phyloP scores from a whole-genome alignment of 495 filamentous ascomycete species.

The Penicillium ochrochloron region DNA sequence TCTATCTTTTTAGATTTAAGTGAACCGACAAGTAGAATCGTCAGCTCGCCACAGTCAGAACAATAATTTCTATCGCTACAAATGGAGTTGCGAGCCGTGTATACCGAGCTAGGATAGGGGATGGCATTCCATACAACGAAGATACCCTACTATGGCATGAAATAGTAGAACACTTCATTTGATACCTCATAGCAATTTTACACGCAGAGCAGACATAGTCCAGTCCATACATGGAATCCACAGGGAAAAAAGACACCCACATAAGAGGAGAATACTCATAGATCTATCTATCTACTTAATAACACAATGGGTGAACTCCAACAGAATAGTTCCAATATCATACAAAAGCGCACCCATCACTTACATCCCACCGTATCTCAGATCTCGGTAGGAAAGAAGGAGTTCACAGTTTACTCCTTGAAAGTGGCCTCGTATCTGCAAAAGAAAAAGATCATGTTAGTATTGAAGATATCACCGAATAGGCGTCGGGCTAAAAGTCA shows the following conservation, averaged over 20 bases:
- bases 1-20: no score
- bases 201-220: neutral
- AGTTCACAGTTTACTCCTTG: slow-evolving; percentile 24
- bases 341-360: slow-evolving; percentile 23
- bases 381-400: neutral
- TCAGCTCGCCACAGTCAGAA: no score
- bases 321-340: slow-evolving; percentile 24
- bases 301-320: slow-evolving; percentile 9
- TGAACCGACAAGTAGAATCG: no score
- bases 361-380: neutral
- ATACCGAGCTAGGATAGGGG: no score
- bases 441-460: slow-evolving; percentile 12
- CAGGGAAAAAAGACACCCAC: neutral
- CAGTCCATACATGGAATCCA: neutral
- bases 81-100: no score
- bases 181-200: neutral
- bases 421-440: slow-evolving; percentile 50
- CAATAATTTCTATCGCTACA: no score
- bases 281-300: slow-evolving; percentile 20
- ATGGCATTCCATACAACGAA: no score
- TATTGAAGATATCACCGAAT: neutral
- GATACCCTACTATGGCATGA: no score
- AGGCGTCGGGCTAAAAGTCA: neutral
- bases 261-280: slow-evolving; percentile 17
- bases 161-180: neutral